Evolutionary conservation across 169 alveolate genomes (phyloP).

Genomic region (Eimeria brunetti): DNA sequence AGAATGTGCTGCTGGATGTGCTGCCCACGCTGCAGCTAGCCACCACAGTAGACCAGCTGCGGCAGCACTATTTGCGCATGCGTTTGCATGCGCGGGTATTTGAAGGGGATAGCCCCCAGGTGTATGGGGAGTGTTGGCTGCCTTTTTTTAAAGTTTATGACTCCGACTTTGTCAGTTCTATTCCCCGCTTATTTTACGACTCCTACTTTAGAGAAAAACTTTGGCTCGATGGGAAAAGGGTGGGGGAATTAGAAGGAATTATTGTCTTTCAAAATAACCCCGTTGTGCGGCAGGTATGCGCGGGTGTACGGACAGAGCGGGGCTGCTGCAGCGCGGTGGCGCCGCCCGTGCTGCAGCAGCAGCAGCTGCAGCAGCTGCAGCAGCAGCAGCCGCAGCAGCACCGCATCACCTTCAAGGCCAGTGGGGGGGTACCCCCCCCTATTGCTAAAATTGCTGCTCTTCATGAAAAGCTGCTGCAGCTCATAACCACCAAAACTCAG

Average conservation of each 20-base stretch:
- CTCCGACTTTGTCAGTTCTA: slow-evolving; percentile 64
- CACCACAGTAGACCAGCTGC: slow-evolving; percentile 79
- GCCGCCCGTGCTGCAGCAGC: too few relatives aligned
- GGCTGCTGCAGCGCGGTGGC: slow-evolving; percentile 67
- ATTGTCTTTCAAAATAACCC: slow-evolving; percentile 82
- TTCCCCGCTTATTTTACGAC: slow-evolving; percentile 58
- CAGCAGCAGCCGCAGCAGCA: slow-evolving; percentile 38
- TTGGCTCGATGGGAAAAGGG: slow-evolving; percentile 77
- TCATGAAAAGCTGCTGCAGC: slow-evolving; percentile 72
- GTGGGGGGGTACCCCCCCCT: slow-evolving; percentile 38
- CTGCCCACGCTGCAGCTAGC: slow-evolving; percentile 79
- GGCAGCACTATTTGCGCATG: slow-evolving; percentile 73
- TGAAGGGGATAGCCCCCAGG: slow-evolving; percentile 14
- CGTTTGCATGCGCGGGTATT: slow-evolving; percentile 46
- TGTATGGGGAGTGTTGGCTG: slow-evolving; percentile 81
- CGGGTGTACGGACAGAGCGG: slow-evolving; percentile 78
- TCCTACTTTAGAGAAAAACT: slow-evolving; percentile 71
- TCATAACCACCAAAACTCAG: slow-evolving; percentile 58
- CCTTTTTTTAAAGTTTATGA: slow-evolving; percentile 82
- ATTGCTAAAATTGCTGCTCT: slow-evolving; percentile 28
- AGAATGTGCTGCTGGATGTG: slow-evolving; percentile 56
- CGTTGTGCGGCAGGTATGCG: slow-evolving; percentile 70
- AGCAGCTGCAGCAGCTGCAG: too few relatives aligned
- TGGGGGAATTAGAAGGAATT: slow-evolving; percentile 77
- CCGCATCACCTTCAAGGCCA: neutral